Evolutionary conservation across 1,284 basidiomycete species (phyloP).

Genomic region (Trichosporon coremiiforme): DNA sequence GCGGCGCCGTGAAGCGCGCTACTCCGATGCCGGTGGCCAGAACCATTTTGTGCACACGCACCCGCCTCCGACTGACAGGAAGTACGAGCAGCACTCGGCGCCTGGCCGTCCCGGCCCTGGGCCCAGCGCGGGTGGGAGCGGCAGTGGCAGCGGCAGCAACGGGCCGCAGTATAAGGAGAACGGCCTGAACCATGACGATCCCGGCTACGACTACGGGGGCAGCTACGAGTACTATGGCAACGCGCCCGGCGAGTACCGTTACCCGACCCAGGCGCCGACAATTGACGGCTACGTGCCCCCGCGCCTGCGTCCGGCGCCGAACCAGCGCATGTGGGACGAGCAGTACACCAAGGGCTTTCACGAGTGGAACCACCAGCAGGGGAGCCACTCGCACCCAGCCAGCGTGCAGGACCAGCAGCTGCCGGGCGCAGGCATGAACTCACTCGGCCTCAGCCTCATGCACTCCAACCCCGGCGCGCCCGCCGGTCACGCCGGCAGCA

Average conservation of each 20-base stretch:
- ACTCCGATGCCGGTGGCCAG: not conserved
- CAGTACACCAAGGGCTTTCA: conserved; percentile 12
- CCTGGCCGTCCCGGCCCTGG: not conserved
- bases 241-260: not conserved
- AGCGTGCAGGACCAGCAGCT: no score
- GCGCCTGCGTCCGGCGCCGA: conserved; percentile 14
- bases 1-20: not conserved
- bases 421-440: not conserved
- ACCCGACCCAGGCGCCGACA: not conserved
- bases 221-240: conserved; percentile 10
- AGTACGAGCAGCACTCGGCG: not conserved
- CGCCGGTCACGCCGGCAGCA: not conserved
- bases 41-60: conserved; percentile 3
- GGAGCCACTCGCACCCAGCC: no score
- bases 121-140: not conserved
- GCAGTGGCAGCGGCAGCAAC: not conserved
- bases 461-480: not conserved
- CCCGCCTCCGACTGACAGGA: not conserved
- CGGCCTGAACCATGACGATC: conserved; percentile 1
- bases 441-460: not conserved
- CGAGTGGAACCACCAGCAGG: not conserved
- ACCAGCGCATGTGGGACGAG: conserved; percentile 7
- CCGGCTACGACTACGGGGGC: not conserved
- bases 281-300: conserved; percentile 23
- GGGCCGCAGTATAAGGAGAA: not conserved